Percentiles rank a stretch among this genome's conserved stretches.
These are phyloP conservation scores for Metrosideros polymorpha DNA, from an alignment of 441 rosid genomes.

Conservation along the genomic window DNA sequence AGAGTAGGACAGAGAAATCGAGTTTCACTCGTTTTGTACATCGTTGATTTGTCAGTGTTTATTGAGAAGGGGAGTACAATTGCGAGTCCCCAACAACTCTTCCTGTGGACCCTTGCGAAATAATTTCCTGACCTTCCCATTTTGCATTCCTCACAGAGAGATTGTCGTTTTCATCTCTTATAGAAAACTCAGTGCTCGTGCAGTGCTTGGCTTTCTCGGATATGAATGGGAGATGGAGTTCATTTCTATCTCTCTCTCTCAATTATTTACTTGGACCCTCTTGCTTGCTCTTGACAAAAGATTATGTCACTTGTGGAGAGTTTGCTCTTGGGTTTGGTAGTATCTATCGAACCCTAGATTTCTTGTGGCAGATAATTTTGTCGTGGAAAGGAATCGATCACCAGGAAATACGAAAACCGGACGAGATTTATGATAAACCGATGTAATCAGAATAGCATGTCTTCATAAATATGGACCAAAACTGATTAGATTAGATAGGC, in stretches of 20 bases:
- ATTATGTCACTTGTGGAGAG: background rate
- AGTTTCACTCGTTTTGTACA: background rate
- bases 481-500: background rate
- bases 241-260: background rate
- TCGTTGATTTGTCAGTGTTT: background rate
- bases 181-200: background rate
- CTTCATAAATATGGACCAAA: background rate
- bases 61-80: background rate
- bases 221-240: background rate
- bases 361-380: background rate
- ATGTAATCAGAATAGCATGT: background rate
- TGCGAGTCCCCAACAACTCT: background rate
- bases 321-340: background rate
- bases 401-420: background rate
- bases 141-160: background rate
- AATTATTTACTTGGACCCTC: background rate
- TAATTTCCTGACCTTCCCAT: background rate
- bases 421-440: background rate
- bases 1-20: background rate
- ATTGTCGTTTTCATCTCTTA: background rate
- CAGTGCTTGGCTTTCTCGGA: background rate
- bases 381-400: background rate
- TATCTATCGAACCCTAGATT: background rate
- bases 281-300: background rate
- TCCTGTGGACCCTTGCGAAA: background rate